A percentile compares a stretch with the other conserved stretches of the same genome.
phyloP scores from a whole-genome alignment of 108 stramenopile genomes.

The Skeletonema tropicum region DNA sequence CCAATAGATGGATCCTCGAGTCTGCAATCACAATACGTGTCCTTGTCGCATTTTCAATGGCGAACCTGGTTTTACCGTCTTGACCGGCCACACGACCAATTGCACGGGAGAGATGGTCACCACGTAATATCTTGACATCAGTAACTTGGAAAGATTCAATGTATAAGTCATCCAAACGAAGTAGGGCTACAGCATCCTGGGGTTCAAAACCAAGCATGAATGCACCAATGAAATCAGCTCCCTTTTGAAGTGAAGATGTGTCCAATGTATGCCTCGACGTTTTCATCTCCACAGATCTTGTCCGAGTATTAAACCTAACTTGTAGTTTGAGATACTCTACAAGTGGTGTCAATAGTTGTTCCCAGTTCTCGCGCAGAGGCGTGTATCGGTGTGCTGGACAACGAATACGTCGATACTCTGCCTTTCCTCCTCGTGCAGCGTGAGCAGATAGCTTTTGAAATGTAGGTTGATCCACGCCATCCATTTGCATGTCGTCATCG shows the following conservation, averaged over 20 bases:
- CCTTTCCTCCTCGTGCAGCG: constrained; percentile 70
- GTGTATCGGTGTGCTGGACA: constrained; percentile 97
- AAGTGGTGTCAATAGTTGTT: constrained; percentile 89
- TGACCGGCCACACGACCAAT: constrained; percentile 98
- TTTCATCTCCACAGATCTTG: constrained; percentile 96
- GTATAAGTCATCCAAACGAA: constrained; percentile 98
- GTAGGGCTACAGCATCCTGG: constrained; percentile 96
- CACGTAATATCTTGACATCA: constrained; percentile 94
- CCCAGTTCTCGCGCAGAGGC: constrained; percentile 92
- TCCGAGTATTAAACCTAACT: constrained; percentile 97
- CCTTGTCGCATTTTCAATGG: constrained; percentile 99
- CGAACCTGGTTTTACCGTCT: constrained; percentile 98
- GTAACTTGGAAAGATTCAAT: constrained; percentile 98
- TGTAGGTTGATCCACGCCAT: constrained; percentile 63
- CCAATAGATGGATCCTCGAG: constrained; percentile 95
- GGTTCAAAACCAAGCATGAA: constrained; percentile 99
- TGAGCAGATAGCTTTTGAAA: constrained; percentile 81
- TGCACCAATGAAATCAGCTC: constrained; percentile 95
- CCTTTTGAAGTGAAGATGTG: constrained; percentile 92
- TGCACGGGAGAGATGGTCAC: constrained; percentile 97
- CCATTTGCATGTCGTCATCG: constrained; percentile 30
- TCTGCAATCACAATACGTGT: constrained; percentile 98
- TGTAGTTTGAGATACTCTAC: constrained; percentile 97
- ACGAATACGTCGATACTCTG: constrained; percentile 92
- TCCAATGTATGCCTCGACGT: constrained; percentile 92